These are phyloP conservation scores for Vanilla planifolia DNA, from an alignment of 106 monocot genomes.

Conservation along the genomic window DNA sequence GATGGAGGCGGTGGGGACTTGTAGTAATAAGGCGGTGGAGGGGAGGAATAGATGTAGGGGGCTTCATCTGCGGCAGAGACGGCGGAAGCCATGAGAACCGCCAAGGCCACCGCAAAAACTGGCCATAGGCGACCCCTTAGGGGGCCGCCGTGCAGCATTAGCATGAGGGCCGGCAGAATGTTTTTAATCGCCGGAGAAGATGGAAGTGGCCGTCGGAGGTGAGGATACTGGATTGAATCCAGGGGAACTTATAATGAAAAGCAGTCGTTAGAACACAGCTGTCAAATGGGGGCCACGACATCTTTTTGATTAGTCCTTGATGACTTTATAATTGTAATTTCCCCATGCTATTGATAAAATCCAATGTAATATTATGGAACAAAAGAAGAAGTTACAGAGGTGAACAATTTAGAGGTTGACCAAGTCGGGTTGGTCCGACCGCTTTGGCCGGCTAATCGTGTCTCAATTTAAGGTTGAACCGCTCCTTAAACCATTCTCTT, in stretches of 20 bases:
- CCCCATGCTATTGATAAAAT: too few relatives aligned
- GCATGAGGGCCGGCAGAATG: too few relatives aligned
- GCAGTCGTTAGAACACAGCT: not conserved
- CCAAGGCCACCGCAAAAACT: conserved; percentile 13
- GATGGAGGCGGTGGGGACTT: conserved; percentile 19
- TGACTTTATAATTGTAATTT: too few relatives aligned
- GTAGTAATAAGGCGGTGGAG: conserved; percentile 22
- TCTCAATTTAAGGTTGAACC: too few relatives aligned
- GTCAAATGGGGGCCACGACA: too few relatives aligned
- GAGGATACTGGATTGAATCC: not conserved
- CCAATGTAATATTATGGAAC: too few relatives aligned
- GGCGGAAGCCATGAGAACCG: conserved; percentile 1
- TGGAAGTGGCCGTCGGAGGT: not conserved
- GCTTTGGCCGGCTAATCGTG: too few relatives aligned
- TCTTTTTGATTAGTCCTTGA: too few relatives aligned
- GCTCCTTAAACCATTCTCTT: too few relatives aligned
- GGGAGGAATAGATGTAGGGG: conserved; percentile 17
- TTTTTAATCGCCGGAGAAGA: not conserved
- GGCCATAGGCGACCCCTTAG: conserved; percentile 23
- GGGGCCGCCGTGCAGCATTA: conserved; percentile 2
- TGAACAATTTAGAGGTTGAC: too few relatives aligned
- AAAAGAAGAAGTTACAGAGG: too few relatives aligned
- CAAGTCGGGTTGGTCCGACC: too few relatives aligned
- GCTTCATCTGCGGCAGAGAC: conserved; percentile 4
- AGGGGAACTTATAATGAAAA: not conserved